Evolutionary conservation across 345 rosid genomes (phyloP).

Genomic region (Acer campestre): DNA sequence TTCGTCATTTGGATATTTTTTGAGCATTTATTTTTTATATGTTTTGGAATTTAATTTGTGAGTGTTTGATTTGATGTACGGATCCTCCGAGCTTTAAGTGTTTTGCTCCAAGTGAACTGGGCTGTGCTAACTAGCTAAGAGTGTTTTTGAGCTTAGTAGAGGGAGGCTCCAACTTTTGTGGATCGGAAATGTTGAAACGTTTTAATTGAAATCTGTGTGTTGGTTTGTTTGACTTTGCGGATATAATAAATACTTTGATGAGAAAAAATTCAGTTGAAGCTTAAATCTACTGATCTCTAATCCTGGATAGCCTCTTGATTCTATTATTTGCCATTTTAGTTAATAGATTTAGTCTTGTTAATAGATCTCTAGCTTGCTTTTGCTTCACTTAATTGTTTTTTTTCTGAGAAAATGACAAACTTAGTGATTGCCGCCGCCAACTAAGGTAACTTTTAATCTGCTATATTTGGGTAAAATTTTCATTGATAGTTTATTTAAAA

Average conservation of each 20-base stretch:
- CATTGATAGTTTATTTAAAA: neutral
- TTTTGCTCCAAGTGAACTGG: neutral
- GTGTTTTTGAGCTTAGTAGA: neutral
- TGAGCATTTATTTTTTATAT: neutral
- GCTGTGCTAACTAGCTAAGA: neutral
- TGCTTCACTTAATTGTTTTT: neutral
- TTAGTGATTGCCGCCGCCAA: neutral
- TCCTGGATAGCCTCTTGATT: neutral
- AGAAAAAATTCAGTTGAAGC: neutral
- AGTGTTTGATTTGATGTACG: neutral
- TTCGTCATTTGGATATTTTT: neutral
- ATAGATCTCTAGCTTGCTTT: neutral
- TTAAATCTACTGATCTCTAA: slow-evolving; percentile 10
- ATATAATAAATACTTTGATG: neutral
- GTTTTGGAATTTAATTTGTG: neutral
- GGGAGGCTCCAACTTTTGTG: neutral
- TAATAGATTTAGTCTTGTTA: neutral
- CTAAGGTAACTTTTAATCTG: neutral
- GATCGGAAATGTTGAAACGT: neutral
- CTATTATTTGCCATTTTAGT: neutral
- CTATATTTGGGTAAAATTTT: neutral
- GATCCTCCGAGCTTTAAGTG: neutral
- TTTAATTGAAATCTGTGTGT: neutral
- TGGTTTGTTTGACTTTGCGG: neutral
- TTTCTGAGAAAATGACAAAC: neutral